Evolutionary conservation across 2,329 filamentous ascomycete species (phyloP).

Genomic region (Fusarium armeniacum): DNA sequence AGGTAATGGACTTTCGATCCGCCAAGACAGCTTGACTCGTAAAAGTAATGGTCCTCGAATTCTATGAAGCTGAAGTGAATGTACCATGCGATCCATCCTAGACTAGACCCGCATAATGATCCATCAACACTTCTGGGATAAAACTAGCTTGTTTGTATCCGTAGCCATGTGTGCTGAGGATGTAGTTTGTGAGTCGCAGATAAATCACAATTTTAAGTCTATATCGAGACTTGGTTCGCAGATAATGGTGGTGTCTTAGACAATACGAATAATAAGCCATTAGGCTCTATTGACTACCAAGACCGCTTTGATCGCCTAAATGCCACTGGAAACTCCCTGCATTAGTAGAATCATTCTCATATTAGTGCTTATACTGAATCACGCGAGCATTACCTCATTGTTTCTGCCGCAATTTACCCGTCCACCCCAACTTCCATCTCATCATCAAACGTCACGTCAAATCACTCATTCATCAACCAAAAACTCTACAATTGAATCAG

Average conservation of each 20-base stretch:
- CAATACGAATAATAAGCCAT: too few relatives aligned
- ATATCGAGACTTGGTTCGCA: not conserved
- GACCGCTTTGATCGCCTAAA: not conserved
- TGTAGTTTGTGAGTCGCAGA: not conserved
- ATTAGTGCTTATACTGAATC: slow-evolving; percentile 9
- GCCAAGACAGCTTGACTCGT: slow-evolving; percentile 14
- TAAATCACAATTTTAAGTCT: slow-evolving; percentile 3
- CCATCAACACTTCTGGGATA: not conserved
- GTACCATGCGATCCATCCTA: not conserved
- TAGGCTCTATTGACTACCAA: not conserved
- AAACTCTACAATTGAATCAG: slow-evolving; percentile 21
- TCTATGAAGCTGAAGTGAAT: not conserved
- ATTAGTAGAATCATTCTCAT: not conserved
- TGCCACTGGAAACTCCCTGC: not conserved
- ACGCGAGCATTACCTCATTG: slow-evolving; percentile 16
- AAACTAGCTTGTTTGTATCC: not conserved
- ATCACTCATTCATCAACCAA: slow-evolving; percentile 7
- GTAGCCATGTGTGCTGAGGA: not conserved
- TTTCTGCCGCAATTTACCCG: slow-evolving; percentile 35
- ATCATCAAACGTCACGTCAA: slow-evolving; percentile 17
- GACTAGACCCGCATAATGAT: slow-evolving; percentile 2
- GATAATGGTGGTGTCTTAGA: not conserved
- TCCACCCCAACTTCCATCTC: slow-evolving; percentile 8
- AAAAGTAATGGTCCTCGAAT: slow-evolving; percentile 1
- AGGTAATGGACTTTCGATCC: not conserved